These are phyloP conservation scores for Aegilops bicornis DNA, from an alignment of 176 grass and related monocot genomes.

Conservation along the genomic window DNA sequence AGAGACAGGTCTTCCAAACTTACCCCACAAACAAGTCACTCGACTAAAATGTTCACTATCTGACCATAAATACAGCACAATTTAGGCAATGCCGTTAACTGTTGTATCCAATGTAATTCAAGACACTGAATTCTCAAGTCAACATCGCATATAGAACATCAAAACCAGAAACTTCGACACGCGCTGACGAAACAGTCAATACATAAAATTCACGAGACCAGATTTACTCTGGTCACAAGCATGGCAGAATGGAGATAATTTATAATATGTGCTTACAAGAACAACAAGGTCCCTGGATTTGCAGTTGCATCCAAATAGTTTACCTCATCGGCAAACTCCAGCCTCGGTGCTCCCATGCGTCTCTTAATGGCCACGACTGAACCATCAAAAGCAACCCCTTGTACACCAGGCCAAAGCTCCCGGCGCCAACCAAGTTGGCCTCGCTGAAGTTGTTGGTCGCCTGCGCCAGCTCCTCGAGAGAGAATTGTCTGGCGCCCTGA, in stretches of 20 bases:
- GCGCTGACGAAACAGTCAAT: not conserved
- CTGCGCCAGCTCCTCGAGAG: slow-evolving; percentile 66
- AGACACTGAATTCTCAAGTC: slow-evolving; percentile 11
- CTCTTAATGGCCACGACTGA: slow-evolving; percentile 86
- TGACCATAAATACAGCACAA: slow-evolving; percentile 26
- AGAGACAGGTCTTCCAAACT: slow-evolving; percentile 26
- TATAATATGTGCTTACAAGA: not conserved
- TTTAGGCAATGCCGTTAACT: not conserved
- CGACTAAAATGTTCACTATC: slow-evolving; percentile 4
- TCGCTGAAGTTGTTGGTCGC: slow-evolving; percentile 82
- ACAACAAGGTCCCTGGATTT: not conserved
- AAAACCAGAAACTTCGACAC: not conserved
- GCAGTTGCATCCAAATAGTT: slow-evolving; percentile 24
- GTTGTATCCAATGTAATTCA: not conserved
- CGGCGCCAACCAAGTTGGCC: slow-evolving; percentile 67
- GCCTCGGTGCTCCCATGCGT: slow-evolving; percentile 40
- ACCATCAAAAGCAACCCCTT: slow-evolving; percentile 90
- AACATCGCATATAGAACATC: not conserved
- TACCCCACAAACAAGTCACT: slow-evolving; percentile 10
- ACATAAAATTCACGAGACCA: slow-evolving; percentile 10
- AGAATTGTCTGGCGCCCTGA: slow-evolving; percentile 64
- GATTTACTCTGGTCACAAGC: not conserved
- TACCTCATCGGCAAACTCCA: slow-evolving; percentile 86
- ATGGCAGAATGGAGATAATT: not conserved
- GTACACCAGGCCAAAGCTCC: slow-evolving; percentile 90